Percentiles rank a stretch among this genome's conserved stretches.
These are phyloP conservation scores for Claviceps sp. DNA, from an alignment of 2,329 filamentous ascomycete species.

Conservation along the genomic window DNA sequence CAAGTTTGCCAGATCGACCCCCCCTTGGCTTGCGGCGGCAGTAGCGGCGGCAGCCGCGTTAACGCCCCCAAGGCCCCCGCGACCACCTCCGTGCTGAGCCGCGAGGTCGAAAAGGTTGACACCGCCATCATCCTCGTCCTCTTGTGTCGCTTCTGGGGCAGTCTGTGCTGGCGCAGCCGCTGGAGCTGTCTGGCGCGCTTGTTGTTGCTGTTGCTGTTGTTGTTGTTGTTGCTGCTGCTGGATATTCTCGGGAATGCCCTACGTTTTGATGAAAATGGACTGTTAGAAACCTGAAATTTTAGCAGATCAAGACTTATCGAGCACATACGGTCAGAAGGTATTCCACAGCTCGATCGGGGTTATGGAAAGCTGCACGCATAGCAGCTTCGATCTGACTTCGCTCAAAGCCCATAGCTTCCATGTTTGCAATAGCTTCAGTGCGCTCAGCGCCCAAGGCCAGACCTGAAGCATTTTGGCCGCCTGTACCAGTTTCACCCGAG, in stretches of 20 bases:
- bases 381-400: constrained; percentile 79
- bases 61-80: constrained; percentile 28
- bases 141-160: constrained; percentile 19
- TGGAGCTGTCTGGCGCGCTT: constrained; percentile 30
- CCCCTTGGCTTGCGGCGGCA: constrained; percentile 35
- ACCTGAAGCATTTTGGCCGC: constrained; percentile 50
- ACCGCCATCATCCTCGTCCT: constrained; percentile 47
- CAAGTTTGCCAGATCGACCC: constrained; percentile 57
- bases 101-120: constrained; percentile 91
- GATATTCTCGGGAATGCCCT: constrained; percentile 85
- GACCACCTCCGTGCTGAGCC: constrained; percentile 51
- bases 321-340: constrained; percentile 71
- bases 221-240: no score
- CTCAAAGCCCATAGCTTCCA: constrained; percentile 96
- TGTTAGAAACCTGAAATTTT: neutral
- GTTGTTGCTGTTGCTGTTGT: constrained; percentile 48
- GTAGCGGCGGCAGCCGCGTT: constrained; percentile 29
- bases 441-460: constrained; percentile 76
- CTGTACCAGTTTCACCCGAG: constrained; percentile 22
- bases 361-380: constrained; percentile 93
- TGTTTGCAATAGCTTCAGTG: constrained; percentile 70
- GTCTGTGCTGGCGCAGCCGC: constrained; percentile 23
- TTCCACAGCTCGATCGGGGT: constrained; percentile 92
- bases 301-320: neutral
- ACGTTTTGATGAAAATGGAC: neutral